Evolutionary conservation across 805 yeast genomes (phyloP).

Genomic region (Saturnispora gosingensis): DNA sequence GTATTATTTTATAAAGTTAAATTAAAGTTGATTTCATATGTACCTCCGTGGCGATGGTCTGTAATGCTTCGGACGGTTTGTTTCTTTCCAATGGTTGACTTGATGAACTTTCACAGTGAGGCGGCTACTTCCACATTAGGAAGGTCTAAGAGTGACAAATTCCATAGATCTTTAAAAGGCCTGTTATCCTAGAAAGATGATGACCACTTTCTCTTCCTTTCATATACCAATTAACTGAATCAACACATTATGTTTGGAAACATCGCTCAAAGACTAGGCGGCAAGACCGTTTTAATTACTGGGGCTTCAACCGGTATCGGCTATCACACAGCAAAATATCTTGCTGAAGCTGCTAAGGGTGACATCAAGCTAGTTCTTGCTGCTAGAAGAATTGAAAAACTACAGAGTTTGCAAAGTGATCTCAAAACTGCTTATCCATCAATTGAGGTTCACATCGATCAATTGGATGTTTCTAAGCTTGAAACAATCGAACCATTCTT

Average conservation of each 20-base stretch:
- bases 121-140: neutral
- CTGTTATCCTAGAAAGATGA: neutral
- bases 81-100: neutral
- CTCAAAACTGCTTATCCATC: conserved; percentile 29
- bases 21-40: neutral
- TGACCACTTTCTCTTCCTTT: neutral
- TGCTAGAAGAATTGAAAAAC: conserved; percentile 44
- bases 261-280: conserved; percentile 74
- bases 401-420: conserved; percentile 31
- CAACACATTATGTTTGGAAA: conserved; percentile 24
- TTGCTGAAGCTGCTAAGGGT: conserved; percentile 56
- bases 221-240: neutral
- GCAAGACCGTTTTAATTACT: conserved; percentile 77
- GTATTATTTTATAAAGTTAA: neutral
- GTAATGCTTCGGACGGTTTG: neutral
- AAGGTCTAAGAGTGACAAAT: neutral
- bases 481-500: conserved; percentile 42
- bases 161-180: neutral
- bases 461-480: conserved; percentile 32
- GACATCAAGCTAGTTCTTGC: conserved; percentile 40
- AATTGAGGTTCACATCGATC: conserved; percentile 26
- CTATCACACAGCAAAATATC: conserved; percentile 79
- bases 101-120: neutral
- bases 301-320: conserved; percentile 98
- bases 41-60: neutral